Evolutionary conservation across 352 stramenopile species (phyloP), one percentile per base, ranked within the genome.

Genomic region (Hyaloperonospora arabidopsidis): DNA sequence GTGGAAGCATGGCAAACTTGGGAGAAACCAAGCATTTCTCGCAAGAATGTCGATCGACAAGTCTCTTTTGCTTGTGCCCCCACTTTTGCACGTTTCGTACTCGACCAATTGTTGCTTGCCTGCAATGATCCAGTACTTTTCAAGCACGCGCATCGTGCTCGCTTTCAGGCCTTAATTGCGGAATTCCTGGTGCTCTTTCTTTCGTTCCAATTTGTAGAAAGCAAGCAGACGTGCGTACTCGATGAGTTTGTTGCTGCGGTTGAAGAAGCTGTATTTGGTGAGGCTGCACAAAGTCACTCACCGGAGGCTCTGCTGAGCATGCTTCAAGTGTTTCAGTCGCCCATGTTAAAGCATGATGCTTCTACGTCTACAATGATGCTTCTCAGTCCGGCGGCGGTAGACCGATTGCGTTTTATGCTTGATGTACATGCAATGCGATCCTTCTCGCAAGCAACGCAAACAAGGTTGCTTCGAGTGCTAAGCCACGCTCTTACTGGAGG

Each of bases 61-160:
- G 29, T 49, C 10, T 80, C 76, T 7, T 84, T 88, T 23, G 57
- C 70, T 1, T 71, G 63, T 19, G 57, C 72, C 2, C 34, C 59
- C 25, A 49, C 65, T 43, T 91, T 91, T 49, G 63, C 71, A 19
- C 36, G 40, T 7, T 93, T 93, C 54, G 63, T 89, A 18, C 68
- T 87, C 12, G 46, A 61, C 11, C 52, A 67, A 7, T 50, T 93
- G 23, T 48, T 93, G 25, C 73, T 61, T 13, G 59, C 72, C 2
- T 72, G 66, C 19, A 93, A 93, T 54, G 80, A 91, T 36, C 79
- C 83, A 11, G 57, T 87, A 32, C 71, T 93, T 44, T 93, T 85
- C 72, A 89, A 89, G 59, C 82, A 69, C 35, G 45, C 58, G 18
- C 63, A 61, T 64, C 72, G 57, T 22, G 61, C 43, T 46, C 61